A percentile compares a stretch with the other conserved stretches of the same genome.
Conservation (phyloP, 1,139 yeast species). For the Saccharomyces hybrid region DNA sequence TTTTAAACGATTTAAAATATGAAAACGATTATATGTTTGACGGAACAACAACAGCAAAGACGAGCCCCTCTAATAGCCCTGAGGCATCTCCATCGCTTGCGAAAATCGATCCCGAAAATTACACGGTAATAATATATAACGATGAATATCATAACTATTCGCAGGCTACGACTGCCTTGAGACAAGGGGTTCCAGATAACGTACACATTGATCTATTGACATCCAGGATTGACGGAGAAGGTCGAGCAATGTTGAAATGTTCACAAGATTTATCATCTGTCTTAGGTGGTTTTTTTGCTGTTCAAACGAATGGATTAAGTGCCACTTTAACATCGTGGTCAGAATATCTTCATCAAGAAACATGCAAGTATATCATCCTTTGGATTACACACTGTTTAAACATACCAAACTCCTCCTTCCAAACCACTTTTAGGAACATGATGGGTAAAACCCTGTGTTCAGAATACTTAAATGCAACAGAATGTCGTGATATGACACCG, state of each 20-base stretch:
- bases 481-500: slow-evolving; percentile 16
- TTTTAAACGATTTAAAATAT: slow-evolving; percentile 21
- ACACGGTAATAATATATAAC: slow-evolving; percentile 57
- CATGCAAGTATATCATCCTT: slow-evolving; percentile 38
- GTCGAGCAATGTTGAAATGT: slow-evolving; percentile 33
- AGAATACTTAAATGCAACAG: slow-evolving; percentile 11
- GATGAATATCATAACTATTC: slow-evolving; percentile 62
- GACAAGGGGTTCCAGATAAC: slow-evolving; percentile 33
- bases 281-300: slow-evolving; percentile 32
- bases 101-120: slow-evolving; percentile 23
- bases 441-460: slow-evolving; percentile 30
- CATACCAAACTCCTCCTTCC: slow-evolving; percentile 33
- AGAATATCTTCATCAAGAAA: slow-evolving; percentile 44
- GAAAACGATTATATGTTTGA: slow-evolving; percentile 23
- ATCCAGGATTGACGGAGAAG: slow-evolving; percentile 32
- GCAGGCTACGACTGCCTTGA: slow-evolving; percentile 32
- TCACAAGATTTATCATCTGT: slow-evolving; percentile 25
- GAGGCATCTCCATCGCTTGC: slow-evolving; percentile 2
- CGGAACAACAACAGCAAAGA: slow-evolving; percentile 28
- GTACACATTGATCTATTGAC: slow-evolving; percentile 30
- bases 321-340: slow-evolving; percentile 45
- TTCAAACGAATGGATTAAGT: slow-evolving; percentile 47
- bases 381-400: slow-evolving; percentile 45
- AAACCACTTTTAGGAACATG: slow-evolving; percentile 31
- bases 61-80: slow-evolving; percentile 3